Base-by-base conservation (phyloP, 768 basidiomycete species). In the Lactarius indigo region DNA sequence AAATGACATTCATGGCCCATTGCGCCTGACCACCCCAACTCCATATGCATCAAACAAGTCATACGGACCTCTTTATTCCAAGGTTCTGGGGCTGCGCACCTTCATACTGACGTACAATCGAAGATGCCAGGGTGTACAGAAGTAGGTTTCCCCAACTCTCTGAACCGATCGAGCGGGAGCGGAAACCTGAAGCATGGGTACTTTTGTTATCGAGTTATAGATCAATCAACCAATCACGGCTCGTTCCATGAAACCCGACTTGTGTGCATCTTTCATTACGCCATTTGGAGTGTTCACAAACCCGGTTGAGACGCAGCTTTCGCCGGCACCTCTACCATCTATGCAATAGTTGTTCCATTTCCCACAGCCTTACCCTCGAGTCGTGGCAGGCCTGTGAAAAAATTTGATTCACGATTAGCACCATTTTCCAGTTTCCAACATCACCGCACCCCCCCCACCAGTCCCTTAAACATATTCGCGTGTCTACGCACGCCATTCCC, bases 71-170 rank as follows among this genome's bases (percentile, higher is more conserved):
- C 79, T 83, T 31, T 82, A 87, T 69, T 84, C 83, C 1, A 76
- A 78, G 59, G 75, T 81, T 26, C 78, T 87, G 42, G 82, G 84
- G 73, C 88, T 1, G 78, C 87, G 41, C 87, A 88, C 8, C 13
- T 87, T 88, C 64, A 89, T 86, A 2, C 78, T 89, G 47, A 84
- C 81, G 73, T 85, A 83, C 75, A 84, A 76, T 82, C 72, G 79
- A 82, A 60, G 87, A 87, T 73, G 87, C 86, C 2, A 79, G 85
- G 0, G 87, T 86, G 75, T 88, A 83, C 71, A 79, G 87, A 39
- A 84, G 85, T 65, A 68, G 71, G 82, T 76, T 66, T 15, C n/a
- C n/a, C n/a, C n/a, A n/a, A n/a, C n/a, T n/a, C 20, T 42, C 39
- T 54, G 61, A 63, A 58, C 57, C 23, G 61, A 66, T 63, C 65